These are phyloP conservation scores for Jamesozyma hellenica DNA, from an alignment of 805 yeast genomes.

Conservation along the genomic window DNA sequence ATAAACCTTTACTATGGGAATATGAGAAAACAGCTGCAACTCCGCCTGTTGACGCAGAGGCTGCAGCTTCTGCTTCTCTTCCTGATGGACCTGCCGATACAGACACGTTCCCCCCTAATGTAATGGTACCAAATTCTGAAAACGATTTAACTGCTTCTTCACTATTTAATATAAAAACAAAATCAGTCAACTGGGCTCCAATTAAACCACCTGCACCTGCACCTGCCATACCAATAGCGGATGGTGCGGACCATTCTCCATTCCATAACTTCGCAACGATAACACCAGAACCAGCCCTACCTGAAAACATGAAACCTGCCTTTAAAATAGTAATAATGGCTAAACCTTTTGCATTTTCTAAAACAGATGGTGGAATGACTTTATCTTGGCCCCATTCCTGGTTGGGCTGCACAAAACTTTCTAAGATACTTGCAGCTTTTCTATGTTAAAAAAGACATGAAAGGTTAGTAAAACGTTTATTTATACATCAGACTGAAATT, in stretches of 20 bases:
- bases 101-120: constrained; percentile 89
- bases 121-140: constrained; percentile 87
- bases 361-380: constrained; percentile 80
- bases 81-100: constrained; percentile 98
- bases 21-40: constrained; percentile 89
- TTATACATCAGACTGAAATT: too few species aligned
- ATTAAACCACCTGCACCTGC: constrained; percentile 98
- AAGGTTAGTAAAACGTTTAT: constrained; percentile 2
- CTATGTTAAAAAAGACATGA: neutral
- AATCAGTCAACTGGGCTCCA: constrained; percentile 94
- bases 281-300: constrained; percentile 95
- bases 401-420: constrained; percentile 89
- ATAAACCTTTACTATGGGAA: constrained; percentile 92
- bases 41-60: constrained; percentile 75
- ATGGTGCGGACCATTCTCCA: constrained; percentile 96
- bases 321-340: constrained; percentile 90
- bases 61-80: constrained; percentile 95
- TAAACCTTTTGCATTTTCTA: constrained; percentile 84
- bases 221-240: constrained; percentile 93
- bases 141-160: constrained; percentile 86
- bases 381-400: constrained; percentile 82
- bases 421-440: constrained; percentile 85
- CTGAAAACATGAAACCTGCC: constrained; percentile 93
- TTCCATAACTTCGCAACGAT: constrained; percentile 89
- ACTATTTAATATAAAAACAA: constrained; percentile 84